phyloP scores from a whole-genome alignment of 192 early-diverging fungal genomes.

The Coemansia biformis region DNA sequence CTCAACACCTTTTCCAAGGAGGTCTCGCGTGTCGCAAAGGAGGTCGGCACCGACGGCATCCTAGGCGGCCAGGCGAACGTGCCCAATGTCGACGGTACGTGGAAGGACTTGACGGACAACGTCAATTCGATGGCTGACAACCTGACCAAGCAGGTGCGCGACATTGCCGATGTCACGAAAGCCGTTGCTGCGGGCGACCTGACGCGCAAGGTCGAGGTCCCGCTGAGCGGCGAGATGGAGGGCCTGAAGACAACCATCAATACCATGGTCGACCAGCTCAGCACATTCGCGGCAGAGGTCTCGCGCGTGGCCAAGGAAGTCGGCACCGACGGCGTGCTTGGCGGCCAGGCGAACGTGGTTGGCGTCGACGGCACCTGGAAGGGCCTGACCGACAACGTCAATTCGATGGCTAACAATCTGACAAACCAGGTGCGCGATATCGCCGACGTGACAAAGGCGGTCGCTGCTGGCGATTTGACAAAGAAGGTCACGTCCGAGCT shows the following conservation, averaged over 20 bases:
- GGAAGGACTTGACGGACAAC: conserved; percentile 59
- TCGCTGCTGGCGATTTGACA: conserved; percentile 54
- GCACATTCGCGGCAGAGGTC: conserved; percentile 55
- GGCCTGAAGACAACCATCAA: conserved; percentile 57
- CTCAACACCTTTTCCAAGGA: conserved; percentile 53
- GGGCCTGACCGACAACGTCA: conserved; percentile 59
- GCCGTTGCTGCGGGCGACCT: conserved; percentile 55
- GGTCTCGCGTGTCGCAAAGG: conserved; percentile 56
- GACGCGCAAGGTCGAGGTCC: conserved; percentile 53
- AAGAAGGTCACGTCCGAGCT: conserved; percentile 47
- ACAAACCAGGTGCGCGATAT: conserved; percentile 57
- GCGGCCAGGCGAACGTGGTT: conserved; percentile 56
- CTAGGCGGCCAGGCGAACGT: conserved; percentile 60
- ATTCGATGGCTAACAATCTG: conserved; percentile 57
- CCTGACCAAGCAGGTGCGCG: conserved; percentile 56
- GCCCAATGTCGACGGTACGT: conserved; percentile 55
- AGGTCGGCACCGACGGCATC: conserved; percentile 60
- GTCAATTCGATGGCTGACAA: conserved; percentile 61
- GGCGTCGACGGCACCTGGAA: conserved; percentile 60
- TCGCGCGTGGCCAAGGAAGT: conserved; percentile 58
- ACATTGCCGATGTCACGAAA: conserved; percentile 54
- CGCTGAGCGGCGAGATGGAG: conserved; percentile 53
- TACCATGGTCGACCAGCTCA: conserved; percentile 58
- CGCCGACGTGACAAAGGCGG: conserved; percentile 50
- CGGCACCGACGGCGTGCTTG: conserved; percentile 59